These are phyloP conservation scores for Populus davidiana DNA, from an alignment of 345 rosid species.

Conservation along the genomic window DNA sequence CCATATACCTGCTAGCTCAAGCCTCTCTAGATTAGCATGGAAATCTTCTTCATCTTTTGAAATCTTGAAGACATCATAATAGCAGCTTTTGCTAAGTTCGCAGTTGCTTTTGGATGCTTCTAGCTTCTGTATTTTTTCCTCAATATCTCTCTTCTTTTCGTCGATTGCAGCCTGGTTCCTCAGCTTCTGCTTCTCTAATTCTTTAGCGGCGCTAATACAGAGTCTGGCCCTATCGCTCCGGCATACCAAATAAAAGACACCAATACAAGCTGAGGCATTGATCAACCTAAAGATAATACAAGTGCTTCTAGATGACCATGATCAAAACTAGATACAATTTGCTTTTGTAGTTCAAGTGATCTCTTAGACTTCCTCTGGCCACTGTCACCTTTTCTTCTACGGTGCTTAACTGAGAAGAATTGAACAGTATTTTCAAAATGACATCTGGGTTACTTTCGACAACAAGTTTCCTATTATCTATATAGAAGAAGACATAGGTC, in stretches of 20 bases:
- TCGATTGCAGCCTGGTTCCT: slow-evolving; percentile 30
- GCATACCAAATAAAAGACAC: no score
- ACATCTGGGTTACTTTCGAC: slow-evolving; percentile 63
- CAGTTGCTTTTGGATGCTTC: slow-evolving; percentile 39
- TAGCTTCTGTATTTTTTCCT: slow-evolving; percentile 8
- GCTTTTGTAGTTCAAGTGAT: slow-evolving; percentile 44
- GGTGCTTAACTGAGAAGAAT: slow-evolving; percentile 46
- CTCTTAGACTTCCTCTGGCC: slow-evolving; percentile 39
- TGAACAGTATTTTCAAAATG: slow-evolving; percentile 63
- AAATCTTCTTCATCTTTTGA: slow-evolving; percentile 36
- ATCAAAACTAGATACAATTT: slow-evolving; percentile 22
- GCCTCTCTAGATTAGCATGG: slow-evolving; percentile 62
- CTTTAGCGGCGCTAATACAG: slow-evolving; percentile 54
- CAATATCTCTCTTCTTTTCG: slow-evolving; percentile 23
- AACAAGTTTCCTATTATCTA: slow-evolving; percentile 36
- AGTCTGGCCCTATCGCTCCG: slow-evolving; percentile 48
- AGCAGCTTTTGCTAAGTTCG: slow-evolving; percentile 31
- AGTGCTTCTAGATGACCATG: slow-evolving; percentile 29
- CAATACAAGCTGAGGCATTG: slow-evolving; percentile 12
- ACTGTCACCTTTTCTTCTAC: slow-evolving; percentile 26
- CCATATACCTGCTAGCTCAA: slow-evolving; percentile 54
- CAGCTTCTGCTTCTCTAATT: slow-evolving; percentile 47
- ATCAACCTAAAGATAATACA: slow-evolving; percentile 30
- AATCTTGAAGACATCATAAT: neutral
- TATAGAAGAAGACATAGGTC: slow-evolving; percentile 53